Conservation (phyloP, 106 monocot genomes). For the Hemerocallis citrina region DNA sequence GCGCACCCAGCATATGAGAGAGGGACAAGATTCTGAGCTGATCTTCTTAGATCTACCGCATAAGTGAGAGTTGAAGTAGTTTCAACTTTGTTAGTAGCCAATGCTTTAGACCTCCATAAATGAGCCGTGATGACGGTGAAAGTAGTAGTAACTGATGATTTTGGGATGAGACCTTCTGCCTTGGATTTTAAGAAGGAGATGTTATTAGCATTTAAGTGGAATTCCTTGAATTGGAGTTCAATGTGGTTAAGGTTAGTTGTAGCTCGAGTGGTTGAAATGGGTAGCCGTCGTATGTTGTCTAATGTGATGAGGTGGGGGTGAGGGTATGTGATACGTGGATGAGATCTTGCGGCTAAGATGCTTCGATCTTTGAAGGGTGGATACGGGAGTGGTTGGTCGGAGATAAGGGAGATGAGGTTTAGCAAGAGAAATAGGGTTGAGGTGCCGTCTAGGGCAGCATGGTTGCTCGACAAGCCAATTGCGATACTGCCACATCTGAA, state of each 20-base stretch:
- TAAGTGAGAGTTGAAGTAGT: constrained; percentile 17
- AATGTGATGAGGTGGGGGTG: constrained; percentile 38
- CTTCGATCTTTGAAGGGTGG: constrained; percentile 30
- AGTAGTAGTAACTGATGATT: background rate
- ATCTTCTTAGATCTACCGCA: constrained; percentile 29
- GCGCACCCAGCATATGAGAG: constrained; percentile 31
- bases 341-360: constrained; percentile 38
- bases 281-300: background rate
- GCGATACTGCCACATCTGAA: constrained; percentile 53
- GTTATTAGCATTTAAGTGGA: constrained; percentile 16
- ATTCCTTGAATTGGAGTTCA: constrained; percentile 18
- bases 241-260: background rate
- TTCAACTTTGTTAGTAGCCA: background rate
- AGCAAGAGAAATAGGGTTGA: constrained; percentile 28
- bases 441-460: constrained; percentile 36
- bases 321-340: constrained; percentile 30
- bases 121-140: constrained; percentile 33
- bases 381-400: constrained; percentile 3
- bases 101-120: constrained; percentile 42
- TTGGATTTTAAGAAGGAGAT: constrained; percentile 30
- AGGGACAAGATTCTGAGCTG: constrained; percentile 18
- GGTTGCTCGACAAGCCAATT: constrained; percentile 36
- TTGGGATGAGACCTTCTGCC: background rate
- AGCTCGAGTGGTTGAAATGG: background rate
- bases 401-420: constrained; percentile 37